Percentiles rank a stretch among this genome's conserved stretches.
These are phyloP conservation scores for Lachancea sp. DNA, from an alignment of 805 yeast species.

Conservation along the genomic window DNA sequence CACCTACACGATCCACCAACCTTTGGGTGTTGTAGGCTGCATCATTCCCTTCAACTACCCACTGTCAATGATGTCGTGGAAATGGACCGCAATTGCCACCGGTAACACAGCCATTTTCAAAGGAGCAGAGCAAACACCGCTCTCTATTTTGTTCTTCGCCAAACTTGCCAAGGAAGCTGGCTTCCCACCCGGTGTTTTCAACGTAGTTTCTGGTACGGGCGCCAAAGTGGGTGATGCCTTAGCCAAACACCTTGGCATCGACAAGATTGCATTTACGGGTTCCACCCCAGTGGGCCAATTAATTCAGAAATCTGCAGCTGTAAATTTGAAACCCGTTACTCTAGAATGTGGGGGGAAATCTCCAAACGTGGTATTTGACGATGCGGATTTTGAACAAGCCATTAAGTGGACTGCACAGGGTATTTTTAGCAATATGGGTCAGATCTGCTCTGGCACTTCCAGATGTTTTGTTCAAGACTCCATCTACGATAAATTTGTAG, in stretches of 20 bases:
- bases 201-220: constrained; percentile 42
- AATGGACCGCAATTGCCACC: constrained; percentile 42
- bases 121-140: constrained; percentile 45
- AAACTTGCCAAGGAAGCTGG: constrained; percentile 40
- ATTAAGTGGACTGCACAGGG: constrained; percentile 49
- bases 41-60: constrained; percentile 51
- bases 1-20: constrained; percentile 48
- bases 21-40: constrained; percentile 47
- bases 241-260: constrained; percentile 40
- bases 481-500: constrained; percentile 45
- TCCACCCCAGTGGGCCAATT: constrained; percentile 44
- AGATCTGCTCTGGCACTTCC: constrained; percentile 60
- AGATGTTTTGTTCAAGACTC: constrained; percentile 52
- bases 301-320: constrained; percentile 38
- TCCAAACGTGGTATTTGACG: constrained; percentile 42
- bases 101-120: constrained; percentile 45
- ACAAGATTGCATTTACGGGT: constrained; percentile 52
- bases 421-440: constrained; percentile 56
- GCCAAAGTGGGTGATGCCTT: constrained; percentile 41
- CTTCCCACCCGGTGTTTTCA: constrained; percentile 47
- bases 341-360: constrained; percentile 51
- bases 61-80: constrained; percentile 46
- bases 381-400: constrained; percentile 43
- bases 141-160: constrained; percentile 40
- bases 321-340: constrained; percentile 42